A percentile compares a stretch with the other conserved stretches of the same genome.
These are phyloP conservation scores for Trametes polyzona DNA, from an alignment of 1,284 basidiomycete species.

Conservation along the genomic window DNA sequence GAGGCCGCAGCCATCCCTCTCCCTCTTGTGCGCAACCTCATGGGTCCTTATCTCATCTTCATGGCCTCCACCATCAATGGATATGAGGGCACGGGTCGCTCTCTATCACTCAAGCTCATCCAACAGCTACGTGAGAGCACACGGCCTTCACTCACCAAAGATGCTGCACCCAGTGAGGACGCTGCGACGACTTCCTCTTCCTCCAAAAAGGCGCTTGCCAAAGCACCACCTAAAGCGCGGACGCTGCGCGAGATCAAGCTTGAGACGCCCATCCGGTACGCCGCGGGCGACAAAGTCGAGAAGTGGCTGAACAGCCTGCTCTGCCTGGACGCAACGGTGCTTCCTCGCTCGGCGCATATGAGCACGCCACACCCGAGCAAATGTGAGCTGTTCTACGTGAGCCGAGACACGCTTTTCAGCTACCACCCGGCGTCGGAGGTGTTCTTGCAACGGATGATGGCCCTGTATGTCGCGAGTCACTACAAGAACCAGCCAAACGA, in stretches of 20 bases:
- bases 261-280: slow-evolving; percentile 94
- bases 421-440: slow-evolving; percentile 97
- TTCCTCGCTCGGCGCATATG: slow-evolving; percentile 64
- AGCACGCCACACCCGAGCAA: slow-evolving; percentile 92
- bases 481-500: slow-evolving; percentile 99
- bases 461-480: slow-evolving; percentile 94
- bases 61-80: slow-evolving; percentile 99
- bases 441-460: slow-evolving; percentile 99
- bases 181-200: slow-evolving; percentile 48
- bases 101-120: slow-evolving; percentile 96
- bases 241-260: slow-evolving; percentile 94
- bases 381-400: slow-evolving; percentile 96
- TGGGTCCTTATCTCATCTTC: slow-evolving; percentile 98
- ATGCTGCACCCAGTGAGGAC: slow-evolving; percentile 52
- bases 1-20: slow-evolving; percentile 99
- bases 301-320: slow-evolving; percentile 93
- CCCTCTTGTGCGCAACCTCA: slow-evolving; percentile 91
- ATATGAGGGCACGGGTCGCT: slow-evolving; percentile 98
- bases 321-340: slow-evolving; percentile 90
- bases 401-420: slow-evolving; percentile 95
- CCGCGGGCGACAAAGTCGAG: slow-evolving; percentile 87
- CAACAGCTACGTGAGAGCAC: slow-evolving; percentile 94
- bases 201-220: slow-evolving; percentile 54
- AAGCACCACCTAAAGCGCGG: slow-evolving; percentile 70
- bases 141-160: slow-evolving; percentile 69